Conservation (phyloP, 148 eudicot genomes). For the Rhododendron ovatum region DNA sequence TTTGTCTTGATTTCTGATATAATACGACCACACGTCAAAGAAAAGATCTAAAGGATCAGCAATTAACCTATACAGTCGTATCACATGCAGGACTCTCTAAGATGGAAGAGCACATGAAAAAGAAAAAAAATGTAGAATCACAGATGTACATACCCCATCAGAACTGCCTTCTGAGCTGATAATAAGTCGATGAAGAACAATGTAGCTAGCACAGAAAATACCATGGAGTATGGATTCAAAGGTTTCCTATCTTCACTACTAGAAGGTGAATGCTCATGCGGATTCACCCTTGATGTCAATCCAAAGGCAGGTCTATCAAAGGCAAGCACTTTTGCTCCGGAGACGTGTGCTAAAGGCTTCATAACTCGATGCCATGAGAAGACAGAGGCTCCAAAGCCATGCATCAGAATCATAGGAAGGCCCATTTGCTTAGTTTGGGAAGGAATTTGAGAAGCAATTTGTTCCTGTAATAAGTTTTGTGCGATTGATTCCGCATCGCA, state of each 20-base stretch:
- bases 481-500: slow-evolving; percentile 39
- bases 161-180: slow-evolving; percentile 63
- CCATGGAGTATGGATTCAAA: slow-evolving; percentile 78
- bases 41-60: neutral
- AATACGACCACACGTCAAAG: neutral
- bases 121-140: neutral
- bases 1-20: neutral
- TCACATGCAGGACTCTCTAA: neutral
- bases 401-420: slow-evolving; percentile 67
- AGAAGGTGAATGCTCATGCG: slow-evolving; percentile 19
- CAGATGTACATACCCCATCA: slow-evolving; percentile 62
- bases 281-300: slow-evolving; percentile 68
- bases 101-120: neutral
- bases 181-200: slow-evolving; percentile 69
- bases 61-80: neutral
- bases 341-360: slow-evolving; percentile 57
- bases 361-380: slow-evolving; percentile 86
- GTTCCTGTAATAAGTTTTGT: slow-evolving; percentile 23
- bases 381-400: slow-evolving; percentile 91
- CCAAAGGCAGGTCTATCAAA: slow-evolving; percentile 99
- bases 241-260: slow-evolving; percentile 34
- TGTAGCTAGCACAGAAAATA: slow-evolving; percentile 76
- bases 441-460: slow-evolving; percentile 21
- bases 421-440: slow-evolving; percentile 25
- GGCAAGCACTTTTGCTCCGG: slow-evolving; percentile 70